Base-by-base conservation (phyloP, 306 rosid species). In the Cercis canadensis region DNA sequence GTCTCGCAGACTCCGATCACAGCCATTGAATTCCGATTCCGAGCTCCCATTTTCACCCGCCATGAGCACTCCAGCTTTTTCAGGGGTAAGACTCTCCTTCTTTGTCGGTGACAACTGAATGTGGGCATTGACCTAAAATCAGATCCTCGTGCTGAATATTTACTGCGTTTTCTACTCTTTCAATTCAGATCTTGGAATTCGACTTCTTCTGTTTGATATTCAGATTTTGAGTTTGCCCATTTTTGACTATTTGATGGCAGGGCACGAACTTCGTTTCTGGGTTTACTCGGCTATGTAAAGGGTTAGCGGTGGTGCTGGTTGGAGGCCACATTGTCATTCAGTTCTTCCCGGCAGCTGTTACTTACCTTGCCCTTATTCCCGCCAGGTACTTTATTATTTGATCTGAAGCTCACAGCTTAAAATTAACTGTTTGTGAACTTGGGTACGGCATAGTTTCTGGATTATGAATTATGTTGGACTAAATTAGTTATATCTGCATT, bases 301-400 rank as follows among this genome's bases (percentile, higher is more conserved):
- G 98, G 24, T 81, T 92, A 0, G 85, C 92, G 0, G 83, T 83
- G 14, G 72, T 89, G 4, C 92, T 92, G 13, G 50, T 92, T n/a
- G 78, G 80, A 36, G 86, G 87, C 11, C 92, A 92, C 92, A 73
- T 88, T 77, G 64, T 88, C 14, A 64, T 92, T 71, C 87, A 83
- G 73, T 39, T 89, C 62, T 81, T 89, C 75, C 98, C 96, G 61
- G 74, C 67, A 7, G 83, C 85, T 37, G 46, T 88, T 67, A 8
- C 70, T 43, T 92, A 89, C 68, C 85, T 92, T 46, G 95, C 98
- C 36, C 98, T 92, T 75, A 89, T 92, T 81, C 98, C 98, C 69
- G 90, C 98, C 80, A 87, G 89, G 96, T 86, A 73, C 13, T 5
- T 43, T 29, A 18, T 4, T 10, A 1, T 46, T 12, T 14, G 44